Conservation (phyloP, 345 rosid genomes). For the Balakata baccata region DNA sequence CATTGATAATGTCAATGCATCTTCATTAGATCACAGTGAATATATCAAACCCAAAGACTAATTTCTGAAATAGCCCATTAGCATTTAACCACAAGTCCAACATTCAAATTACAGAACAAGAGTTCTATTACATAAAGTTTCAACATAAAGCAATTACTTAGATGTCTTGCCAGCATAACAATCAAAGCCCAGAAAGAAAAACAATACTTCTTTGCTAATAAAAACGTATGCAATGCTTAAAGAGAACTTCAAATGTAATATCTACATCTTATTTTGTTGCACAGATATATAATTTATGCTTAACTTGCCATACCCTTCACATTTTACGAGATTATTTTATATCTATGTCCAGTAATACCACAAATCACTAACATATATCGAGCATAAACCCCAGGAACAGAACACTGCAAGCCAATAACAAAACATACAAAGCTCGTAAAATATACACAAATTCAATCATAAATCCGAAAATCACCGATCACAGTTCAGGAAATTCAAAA, state of each 20-base stretch:
- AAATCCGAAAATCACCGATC: conserved; percentile 5
- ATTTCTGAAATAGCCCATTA: background rate
- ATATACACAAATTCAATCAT: background rate
- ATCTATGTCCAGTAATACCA: background rate
- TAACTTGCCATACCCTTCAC: background rate
- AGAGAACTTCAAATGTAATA: background rate
- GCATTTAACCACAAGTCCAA: background rate
- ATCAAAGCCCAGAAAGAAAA: background rate
- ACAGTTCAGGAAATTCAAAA: conserved; percentile 19
- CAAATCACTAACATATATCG: background rate
- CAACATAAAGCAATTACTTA: background rate
- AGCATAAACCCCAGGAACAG: background rate
- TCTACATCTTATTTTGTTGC: background rate
- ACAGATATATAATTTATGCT: background rate
- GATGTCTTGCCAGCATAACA: background rate
- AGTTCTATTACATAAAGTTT: background rate
- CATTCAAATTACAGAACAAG: background rate
- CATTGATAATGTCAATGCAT: background rate
- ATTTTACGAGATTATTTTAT: background rate
- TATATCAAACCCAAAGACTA: background rate
- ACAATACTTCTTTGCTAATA: background rate
- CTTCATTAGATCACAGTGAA: background rate
- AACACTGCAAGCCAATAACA: background rate
- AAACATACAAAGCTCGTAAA: background rate
- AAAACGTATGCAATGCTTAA: background rate